Percentiles rank a stretch among this genome's conserved stretches.
Conservation (phyloP, 305 asterid genomes). For the Salvia sclarea region DNA sequence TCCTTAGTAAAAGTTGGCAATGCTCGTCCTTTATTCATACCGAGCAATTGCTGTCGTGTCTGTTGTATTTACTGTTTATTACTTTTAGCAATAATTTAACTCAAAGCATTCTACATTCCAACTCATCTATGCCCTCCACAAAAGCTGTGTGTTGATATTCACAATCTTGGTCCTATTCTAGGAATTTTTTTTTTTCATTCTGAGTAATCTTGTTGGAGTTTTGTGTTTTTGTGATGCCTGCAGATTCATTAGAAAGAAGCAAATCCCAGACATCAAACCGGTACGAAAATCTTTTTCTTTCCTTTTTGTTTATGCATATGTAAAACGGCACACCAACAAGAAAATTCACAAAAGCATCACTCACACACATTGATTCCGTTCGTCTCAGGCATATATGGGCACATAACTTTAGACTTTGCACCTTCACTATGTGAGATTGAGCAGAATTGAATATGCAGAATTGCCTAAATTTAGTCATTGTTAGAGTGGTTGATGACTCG, state of each 20-base stretch:
- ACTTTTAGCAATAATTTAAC: not conserved
- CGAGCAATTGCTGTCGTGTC: not conserved
- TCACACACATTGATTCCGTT: not conserved
- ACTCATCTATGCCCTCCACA: not conserved
- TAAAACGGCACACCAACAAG: not conserved
- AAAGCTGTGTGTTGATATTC: not conserved
- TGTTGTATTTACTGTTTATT: not conserved
- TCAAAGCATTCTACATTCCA: constrained; percentile 1
- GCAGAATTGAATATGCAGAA: not conserved
- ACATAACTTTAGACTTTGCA: not conserved
- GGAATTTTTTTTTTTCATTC: no score
- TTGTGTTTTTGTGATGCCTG: constrained; percentile 5
- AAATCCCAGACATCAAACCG: constrained; percentile 8
- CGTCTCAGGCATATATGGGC: not conserved
- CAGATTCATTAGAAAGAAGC: constrained; percentile 10
- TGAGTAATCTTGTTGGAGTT: not conserved
- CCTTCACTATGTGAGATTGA: not conserved
- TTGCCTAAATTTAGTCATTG: not conserved
- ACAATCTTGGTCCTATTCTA: constrained; percentile 12
- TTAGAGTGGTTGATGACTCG: constrained; percentile 16
- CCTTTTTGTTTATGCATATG: not conserved
- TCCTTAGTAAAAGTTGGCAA: not conserved
- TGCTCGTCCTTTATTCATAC: constrained; percentile 5
- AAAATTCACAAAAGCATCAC: not conserved
- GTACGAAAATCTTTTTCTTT: not conserved